A percentile compares a stretch with the other conserved stretches of the same genome.
These are phyloP conservation scores for Nevesoporus exiguus DNA, from an alignment of 768 basidiomycete genomes.

Conservation along the genomic window DNA sequence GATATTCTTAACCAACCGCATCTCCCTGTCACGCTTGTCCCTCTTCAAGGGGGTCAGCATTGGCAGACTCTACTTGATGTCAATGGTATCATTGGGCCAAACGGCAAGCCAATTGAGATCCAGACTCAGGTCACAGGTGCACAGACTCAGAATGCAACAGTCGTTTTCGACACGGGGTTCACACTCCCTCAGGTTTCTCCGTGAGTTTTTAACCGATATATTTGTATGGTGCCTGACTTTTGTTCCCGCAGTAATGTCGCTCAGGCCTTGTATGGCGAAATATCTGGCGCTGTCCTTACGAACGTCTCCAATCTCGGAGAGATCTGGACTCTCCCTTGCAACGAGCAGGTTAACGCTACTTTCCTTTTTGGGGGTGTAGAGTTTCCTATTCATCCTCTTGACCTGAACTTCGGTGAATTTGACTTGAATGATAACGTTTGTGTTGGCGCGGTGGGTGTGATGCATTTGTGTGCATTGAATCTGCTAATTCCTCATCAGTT, in stretches of 20 bases:
- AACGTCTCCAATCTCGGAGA: constrained; percentile 40
- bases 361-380: constrained; percentile 55
- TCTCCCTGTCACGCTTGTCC: constrained; percentile 44
- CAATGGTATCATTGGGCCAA: constrained; percentile 59
- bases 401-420: constrained; percentile 39
- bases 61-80: constrained; percentile 63
- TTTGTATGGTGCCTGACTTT: constrained; percentile 16
- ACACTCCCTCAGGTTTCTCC: constrained; percentile 59
- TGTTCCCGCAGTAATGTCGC: constrained; percentile 42
- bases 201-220: constrained; percentile 28
- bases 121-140: constrained; percentile 43
- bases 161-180: constrained; percentile 69
- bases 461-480: not conserved
- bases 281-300: constrained; percentile 50
- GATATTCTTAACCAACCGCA: constrained; percentile 49
- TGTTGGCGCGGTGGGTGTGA: constrained; percentile 42
- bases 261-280: constrained; percentile 56
- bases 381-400: constrained; percentile 66
- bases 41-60: constrained; percentile 48
- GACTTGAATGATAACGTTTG: constrained; percentile 29
- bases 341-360: constrained; percentile 59
- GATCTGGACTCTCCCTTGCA: constrained; percentile 63
- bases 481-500: constrained; percentile 42
- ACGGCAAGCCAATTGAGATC: constrained; percentile 48
- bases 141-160: constrained; percentile 48